Base-by-base conservation (phyloP, 768 basidiomycete species). In the Boletus vermiculosoides region DNA sequence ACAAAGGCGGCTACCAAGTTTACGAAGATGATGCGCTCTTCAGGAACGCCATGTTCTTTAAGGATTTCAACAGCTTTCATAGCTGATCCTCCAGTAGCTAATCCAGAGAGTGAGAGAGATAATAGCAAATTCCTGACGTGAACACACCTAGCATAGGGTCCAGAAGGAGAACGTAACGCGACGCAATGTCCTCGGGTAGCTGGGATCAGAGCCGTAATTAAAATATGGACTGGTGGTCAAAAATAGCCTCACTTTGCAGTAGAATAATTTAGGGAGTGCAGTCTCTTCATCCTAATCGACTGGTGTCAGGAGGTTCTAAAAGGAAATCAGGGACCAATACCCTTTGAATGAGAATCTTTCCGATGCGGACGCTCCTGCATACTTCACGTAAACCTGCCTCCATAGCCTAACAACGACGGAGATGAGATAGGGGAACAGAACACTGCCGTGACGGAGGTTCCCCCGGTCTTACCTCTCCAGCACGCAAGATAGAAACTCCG, bases 11-110 rank as follows among this genome's bases (percentile, higher is more conserved):
- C 40, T 63, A 93, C 94, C 69, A 98, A 74, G 69, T 98, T 96
- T 57, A 97, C 83, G 73, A 98, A 97, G 61, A 97, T 90, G 58
- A 98, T 96, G 54, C 93, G 84, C 56, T 97, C 94, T 73, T 97
- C 93, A 16, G 91, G 88, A 31, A 99, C 97, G 20, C 91, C 92
- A 66, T 93, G 87, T 45, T 93, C 90, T 73, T 89, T 85, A 13
- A 98, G 78, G 4, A 98, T 90, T 70, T 98, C 96, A 50, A 98
- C 90, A 0, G 97, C 97, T 70, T 98, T 98, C 74, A 95, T 94
- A 9, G 95, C 96, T 5, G 95, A 98, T 45, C 97, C 97, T 25
- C 97, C 97, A 0, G 96, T 98, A 0, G 96, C 96, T 82, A 61
- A 28, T 39, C 23, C 22, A 42, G 13, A 42, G 11, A 28, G 33